A percentile compares a stretch with the other conserved stretches of the same genome.
phyloP scores from a whole-genome alignment of 805 yeast species.

The Tetrapisispora taiwanensis region DNA sequence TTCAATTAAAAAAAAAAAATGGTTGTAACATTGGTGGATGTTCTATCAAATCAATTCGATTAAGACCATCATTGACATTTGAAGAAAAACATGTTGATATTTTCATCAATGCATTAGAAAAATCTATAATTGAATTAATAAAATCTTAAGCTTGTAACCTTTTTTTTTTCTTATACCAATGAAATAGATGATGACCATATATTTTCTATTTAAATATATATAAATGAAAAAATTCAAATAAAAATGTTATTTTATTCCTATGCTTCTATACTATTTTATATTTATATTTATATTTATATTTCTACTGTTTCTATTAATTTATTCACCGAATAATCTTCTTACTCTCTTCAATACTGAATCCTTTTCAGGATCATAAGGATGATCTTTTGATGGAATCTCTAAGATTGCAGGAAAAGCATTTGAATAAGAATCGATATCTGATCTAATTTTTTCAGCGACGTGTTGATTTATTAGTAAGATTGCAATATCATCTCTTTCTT shows the following conservation, averaged over 20 bases:
- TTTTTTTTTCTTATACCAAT: too few species aligned
- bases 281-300: background rate
- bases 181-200: too few species aligned
- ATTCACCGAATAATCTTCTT: slow-evolving; percentile 90
- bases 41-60: slow-evolving; percentile 47
- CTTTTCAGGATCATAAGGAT: slow-evolving; percentile 97
- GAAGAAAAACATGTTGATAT: slow-evolving; percentile 53
- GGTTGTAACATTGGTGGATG: slow-evolving; percentile 66
- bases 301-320: too few species aligned
- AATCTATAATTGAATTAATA: slow-evolving; percentile 22
- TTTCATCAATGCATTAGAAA: slow-evolving; percentile 34
- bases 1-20: slow-evolving; percentile 36
- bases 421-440: slow-evolving; percentile 69
- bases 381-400: slow-evolving; percentile 97
- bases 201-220: too few species aligned
- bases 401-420: slow-evolving; percentile 92
- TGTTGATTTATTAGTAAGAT: slow-evolving; percentile 89
- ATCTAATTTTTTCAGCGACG: slow-evolving; percentile 82
- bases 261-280: background rate
- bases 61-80: slow-evolving; percentile 57
- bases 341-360: slow-evolving; percentile 92
- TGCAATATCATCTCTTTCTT: slow-evolving; percentile 78
- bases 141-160: too few species aligned
- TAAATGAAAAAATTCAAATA: background rate
- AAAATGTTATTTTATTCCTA: background rate